Evolutionary conservation across 129 eudicot genomes (phyloP).

Genomic region (Oenanthe sinensis): DNA sequence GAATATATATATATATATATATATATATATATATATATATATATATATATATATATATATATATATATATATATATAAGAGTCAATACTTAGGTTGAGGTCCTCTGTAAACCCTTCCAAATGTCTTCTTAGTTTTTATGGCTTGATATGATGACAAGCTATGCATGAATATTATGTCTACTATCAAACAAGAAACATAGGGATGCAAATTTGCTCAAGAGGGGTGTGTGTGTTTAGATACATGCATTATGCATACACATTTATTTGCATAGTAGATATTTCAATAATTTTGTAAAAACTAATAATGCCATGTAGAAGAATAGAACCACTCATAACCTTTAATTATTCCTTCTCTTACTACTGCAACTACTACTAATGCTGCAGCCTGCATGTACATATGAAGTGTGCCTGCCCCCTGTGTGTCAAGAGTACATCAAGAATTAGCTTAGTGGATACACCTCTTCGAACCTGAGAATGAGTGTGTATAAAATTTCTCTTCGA

Average conservation of each 20-base stretch:
- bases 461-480: not conserved
- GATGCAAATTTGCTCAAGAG: not conserved
- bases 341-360: slow-evolving; percentile 3
- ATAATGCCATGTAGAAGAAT: slow-evolving; percentile 10
- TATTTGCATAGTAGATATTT: not conserved
- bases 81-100: slow-evolving; percentile 7
- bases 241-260: not conserved
- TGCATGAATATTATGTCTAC: not conserved
- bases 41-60: not conserved
- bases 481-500: too few species aligned
- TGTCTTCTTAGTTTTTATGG: not conserved
- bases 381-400: not conserved
- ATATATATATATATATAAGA: not conserved
- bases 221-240: too few species aligned
- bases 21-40: not conserved
- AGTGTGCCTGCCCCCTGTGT: not conserved
- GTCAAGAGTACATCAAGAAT: not conserved
- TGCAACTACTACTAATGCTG: not conserved
- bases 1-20: not conserved
- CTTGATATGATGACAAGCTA: not conserved
- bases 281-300: slow-evolving; percentile 7
- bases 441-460: not conserved
- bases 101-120: not conserved
- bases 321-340: slow-evolving; percentile 11
- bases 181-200: not conserved